Percentiles rank a stretch among this genome's conserved stretches.
phyloP scores from a whole-genome alignment of 148 eudicot species.

The Drosera capensis region DNA sequence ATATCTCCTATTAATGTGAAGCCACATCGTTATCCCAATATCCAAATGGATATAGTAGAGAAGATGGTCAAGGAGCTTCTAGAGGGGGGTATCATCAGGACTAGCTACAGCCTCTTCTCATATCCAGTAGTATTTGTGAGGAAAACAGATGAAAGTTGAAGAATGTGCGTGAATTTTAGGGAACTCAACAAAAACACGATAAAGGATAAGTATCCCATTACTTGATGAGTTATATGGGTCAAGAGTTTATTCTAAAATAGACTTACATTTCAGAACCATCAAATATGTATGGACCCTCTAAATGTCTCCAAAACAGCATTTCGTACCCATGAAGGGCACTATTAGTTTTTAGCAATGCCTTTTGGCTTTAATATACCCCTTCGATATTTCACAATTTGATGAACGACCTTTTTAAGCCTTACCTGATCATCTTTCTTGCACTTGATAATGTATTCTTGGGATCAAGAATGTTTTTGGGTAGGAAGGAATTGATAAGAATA shows the following conservation, averaged over 20 bases:
- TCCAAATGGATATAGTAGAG: not conserved
- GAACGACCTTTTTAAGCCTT: not conserved
- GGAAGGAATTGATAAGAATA: no score
- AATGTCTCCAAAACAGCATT: not conserved
- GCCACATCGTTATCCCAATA: not conserved
- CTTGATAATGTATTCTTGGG: no score
- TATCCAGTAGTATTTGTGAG: not conserved
- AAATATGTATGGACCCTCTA: not conserved
- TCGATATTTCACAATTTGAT: not conserved
- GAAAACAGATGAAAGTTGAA: not conserved
- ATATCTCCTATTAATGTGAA: not conserved
- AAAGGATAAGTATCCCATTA: not conserved
- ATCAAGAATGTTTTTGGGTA: no score
- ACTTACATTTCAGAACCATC: conserved; percentile 3
- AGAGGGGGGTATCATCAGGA: not conserved
- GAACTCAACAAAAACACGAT: not conserved
- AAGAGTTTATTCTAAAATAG: not conserved
- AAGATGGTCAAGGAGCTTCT: not conserved
- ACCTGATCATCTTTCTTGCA: no score
- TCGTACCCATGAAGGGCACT: conserved; percentile 1
- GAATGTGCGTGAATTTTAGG: not conserved
- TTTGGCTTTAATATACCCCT: conserved; percentile 4
- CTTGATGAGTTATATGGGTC: conserved; percentile 1
- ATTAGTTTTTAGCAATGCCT: conserved; percentile 3
- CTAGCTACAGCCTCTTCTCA: not conserved